phyloP scores from a whole-genome alignment of 441 rosid species.

The Aquilaria agallochum region DNA sequence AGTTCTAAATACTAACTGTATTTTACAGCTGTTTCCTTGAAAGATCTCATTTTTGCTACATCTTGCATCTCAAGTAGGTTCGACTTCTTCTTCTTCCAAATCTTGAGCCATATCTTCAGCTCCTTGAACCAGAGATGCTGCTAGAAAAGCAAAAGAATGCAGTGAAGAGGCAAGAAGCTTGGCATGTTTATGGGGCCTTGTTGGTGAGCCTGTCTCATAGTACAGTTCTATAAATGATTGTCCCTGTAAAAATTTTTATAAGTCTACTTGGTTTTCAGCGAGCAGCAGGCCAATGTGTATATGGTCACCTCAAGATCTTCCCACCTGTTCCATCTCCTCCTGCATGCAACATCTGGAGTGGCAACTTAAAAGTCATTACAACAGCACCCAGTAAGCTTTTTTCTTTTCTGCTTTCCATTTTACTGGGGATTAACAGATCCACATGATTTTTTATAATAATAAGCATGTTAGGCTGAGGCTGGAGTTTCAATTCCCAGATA shows the following conservation, averaged over 20 bases:
- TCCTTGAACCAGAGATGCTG: conserved; percentile 90
- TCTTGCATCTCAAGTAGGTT: conserved; percentile 40
- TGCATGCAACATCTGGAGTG: conserved; percentile 33
- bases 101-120: conserved; percentile 68
- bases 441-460: background rate
- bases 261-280: conserved; percentile 39
- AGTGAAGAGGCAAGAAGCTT: conserved; percentile 86
- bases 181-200: conserved; percentile 90
- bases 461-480: background rate
- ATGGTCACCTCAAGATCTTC: conserved; percentile 67
- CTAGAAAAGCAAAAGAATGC: conserved; percentile 83
- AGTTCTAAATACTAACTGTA: background rate
- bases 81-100: conserved; percentile 77
- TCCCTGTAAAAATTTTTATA: conserved; percentile 3
- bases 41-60: conserved; percentile 15
- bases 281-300: conserved; percentile 69
- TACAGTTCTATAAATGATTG: conserved; percentile 6
- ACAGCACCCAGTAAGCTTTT: conserved; percentile 41
- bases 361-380: conserved; percentile 42
- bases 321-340: conserved; percentile 56
- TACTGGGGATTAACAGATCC: no score
- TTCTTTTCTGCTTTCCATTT: background rate
- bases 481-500: conserved; percentile 32
- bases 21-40: background rate
- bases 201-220: conserved; percentile 46